These are phyloP conservation scores for Rhodosporidiobolus odoratus DNA, from an alignment of 768 basidiomycete species.

Conservation along the genomic window DNA sequence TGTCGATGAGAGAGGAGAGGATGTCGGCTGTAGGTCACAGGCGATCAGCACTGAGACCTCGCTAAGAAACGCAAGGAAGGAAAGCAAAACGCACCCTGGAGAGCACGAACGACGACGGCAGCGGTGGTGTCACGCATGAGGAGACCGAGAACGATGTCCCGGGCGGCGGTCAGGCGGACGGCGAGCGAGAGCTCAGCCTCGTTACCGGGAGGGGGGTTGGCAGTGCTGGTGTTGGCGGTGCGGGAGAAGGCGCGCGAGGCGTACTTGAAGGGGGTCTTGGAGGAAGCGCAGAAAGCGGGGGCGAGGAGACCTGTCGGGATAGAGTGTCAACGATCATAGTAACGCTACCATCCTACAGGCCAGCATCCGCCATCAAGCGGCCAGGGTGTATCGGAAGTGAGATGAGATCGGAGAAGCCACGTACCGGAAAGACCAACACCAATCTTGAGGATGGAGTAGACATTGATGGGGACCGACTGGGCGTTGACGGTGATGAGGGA, in stretches of 20 bases:
- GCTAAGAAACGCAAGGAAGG: too few species aligned
- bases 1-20: conserved; percentile 27
- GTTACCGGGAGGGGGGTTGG: not conserved
- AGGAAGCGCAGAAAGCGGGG: conserved; percentile 22
- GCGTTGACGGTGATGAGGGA: conserved; percentile 35
- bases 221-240: conserved; percentile 3
- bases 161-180: conserved; percentile 27
- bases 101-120: conserved; percentile 37
- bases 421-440: not conserved
- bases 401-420: not conserved
- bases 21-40: conserved; percentile 23
- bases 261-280: conserved; percentile 27
- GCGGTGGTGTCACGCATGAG: conserved; percentile 38
- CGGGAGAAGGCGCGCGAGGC: not conserved
- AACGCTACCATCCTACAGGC: too few species aligned
- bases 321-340: not conserved
- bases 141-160: conserved; percentile 36
- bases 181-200: not conserved
- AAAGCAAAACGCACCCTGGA: conserved; percentile 14
- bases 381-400: conserved; percentile 4
- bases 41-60: not conserved
- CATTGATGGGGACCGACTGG: conserved; percentile 29
- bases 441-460: conserved; percentile 27
- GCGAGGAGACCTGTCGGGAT: conserved; percentile 15
- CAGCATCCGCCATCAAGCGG: too few species aligned